phyloP scores from a whole-genome alignment of 495 filamentous ascomycete species.

The Xylaria flabelliformis region DNA sequence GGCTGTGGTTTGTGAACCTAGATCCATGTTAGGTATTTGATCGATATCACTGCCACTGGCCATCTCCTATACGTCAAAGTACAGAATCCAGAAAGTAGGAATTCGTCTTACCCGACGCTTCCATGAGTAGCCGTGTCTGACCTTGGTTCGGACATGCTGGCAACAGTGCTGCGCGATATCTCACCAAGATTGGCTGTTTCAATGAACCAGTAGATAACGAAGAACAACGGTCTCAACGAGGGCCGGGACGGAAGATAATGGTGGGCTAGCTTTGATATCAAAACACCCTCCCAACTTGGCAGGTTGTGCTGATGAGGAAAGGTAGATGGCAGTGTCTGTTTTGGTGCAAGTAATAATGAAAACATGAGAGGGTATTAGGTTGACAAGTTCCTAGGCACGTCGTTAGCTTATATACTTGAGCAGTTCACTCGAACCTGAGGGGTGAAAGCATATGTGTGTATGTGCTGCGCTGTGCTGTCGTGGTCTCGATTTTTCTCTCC shows the following conservation, averaged over 20 bases:
- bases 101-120: slow-evolving; percentile 2
- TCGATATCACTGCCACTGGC: background rate
- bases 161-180: background rate
- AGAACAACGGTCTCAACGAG: background rate
- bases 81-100: background rate
- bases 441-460: background rate
- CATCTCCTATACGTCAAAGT: background rate
- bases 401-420: slow-evolving; percentile 1
- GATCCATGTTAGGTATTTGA: background rate
- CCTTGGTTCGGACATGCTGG: slow-evolving; percentile 9
- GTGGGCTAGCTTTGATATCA: background rate
- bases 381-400: background rate
- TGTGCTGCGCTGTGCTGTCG: background rate
- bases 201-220: background rate
- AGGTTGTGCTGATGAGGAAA: background rate
- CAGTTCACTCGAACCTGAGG: background rate
- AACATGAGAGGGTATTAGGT: background rate
- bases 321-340: background rate
- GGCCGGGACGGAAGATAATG: background rate
- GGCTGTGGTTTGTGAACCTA: background rate
- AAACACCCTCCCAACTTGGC: background rate
- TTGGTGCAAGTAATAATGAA: background rate
- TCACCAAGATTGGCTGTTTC: background rate
- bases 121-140: slow-evolving; percentile 9
- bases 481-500: slow-evolving; percentile 4